Evolutionary conservation across 768 basidiomycete genomes (phyloP).

Genomic region (Boletus eberwhitei): DNA sequence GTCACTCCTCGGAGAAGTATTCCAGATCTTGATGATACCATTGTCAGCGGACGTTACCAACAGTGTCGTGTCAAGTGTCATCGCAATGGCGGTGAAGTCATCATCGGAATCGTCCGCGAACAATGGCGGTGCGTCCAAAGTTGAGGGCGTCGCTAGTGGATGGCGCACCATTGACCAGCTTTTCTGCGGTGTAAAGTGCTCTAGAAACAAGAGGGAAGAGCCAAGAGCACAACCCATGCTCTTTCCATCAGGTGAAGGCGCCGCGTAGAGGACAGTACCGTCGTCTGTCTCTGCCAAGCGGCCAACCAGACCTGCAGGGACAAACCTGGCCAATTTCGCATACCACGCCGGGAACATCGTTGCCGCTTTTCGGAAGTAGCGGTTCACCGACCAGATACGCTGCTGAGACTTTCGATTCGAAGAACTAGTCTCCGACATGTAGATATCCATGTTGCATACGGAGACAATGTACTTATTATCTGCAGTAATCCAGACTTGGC

Average conservation of each 20-base stretch:
- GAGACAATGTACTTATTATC: conserved; percentile 13
- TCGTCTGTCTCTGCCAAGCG: conserved; percentile 8
- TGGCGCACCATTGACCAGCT: conserved; percentile 4
- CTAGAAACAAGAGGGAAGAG: conserved; percentile 1
- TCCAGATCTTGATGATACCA: conserved; percentile 15
- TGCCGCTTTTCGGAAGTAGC: conserved; percentile 3
- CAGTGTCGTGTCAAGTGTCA: conserved; percentile 6
- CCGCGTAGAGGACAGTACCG: background rate
- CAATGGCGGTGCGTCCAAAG: conserved; percentile 9
- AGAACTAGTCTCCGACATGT: conserved; percentile 9
- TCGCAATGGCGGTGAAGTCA: background rate
- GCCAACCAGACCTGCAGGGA: conserved; percentile 5
- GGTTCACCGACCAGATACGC: conserved; percentile 14
- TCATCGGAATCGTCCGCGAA: background rate
- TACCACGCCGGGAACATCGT: conserved; percentile 16
- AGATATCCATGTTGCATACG: conserved; percentile 13
- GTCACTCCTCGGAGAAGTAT: background rate
- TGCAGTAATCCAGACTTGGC: conserved; percentile 17
- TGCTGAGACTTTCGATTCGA: conserved; percentile 5
- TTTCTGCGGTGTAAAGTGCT: background rate
- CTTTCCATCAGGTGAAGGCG: conserved; percentile 9
- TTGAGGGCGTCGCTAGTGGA: background rate
- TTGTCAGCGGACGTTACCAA: conserved; percentile 6
- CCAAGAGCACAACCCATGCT: background rate
- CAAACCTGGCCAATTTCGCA: conserved; percentile 4